Conservation (phyloP, 805 yeast species). For the Candida peoriensis region DNA sequence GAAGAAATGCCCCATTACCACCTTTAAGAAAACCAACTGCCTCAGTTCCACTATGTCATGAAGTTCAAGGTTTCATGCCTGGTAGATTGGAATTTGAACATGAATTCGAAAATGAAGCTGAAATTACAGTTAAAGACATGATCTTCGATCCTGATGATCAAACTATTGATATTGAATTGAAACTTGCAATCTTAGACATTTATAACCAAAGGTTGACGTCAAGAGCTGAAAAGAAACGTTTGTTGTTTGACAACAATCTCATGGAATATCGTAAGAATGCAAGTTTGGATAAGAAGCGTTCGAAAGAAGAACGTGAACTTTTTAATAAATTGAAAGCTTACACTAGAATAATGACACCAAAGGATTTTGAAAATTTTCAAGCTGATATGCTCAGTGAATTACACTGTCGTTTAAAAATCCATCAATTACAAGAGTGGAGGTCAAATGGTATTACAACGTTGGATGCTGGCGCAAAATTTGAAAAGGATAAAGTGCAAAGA, state of each 20-base stretch:
- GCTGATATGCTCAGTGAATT: slow-evolving; percentile 74
- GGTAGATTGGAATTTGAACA: slow-evolving; percentile 96
- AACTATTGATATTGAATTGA: slow-evolving; percentile 82
- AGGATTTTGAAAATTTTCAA: slow-evolving; percentile 73
- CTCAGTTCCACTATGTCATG: slow-evolving; percentile 94
- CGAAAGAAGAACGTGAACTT: slow-evolving; percentile 86
- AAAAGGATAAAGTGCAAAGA: slow-evolving; percentile 77
- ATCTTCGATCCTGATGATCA: slow-evolving; percentile 91
- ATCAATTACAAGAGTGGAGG: slow-evolving; percentile 91
- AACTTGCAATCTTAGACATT: slow-evolving; percentile 80
- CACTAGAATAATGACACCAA: slow-evolving; percentile 73
- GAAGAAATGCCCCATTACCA: slow-evolving; percentile 70
- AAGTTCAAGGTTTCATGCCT: slow-evolving; percentile 97
- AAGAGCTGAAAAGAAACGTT: slow-evolving; percentile 89
- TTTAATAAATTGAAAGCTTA: slow-evolving; percentile 71
- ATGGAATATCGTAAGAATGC: slow-evolving; percentile 82
- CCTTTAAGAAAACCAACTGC: slow-evolving; percentile 87
- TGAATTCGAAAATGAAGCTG: slow-evolving; percentile 97
- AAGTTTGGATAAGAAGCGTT: slow-evolving; percentile 75
- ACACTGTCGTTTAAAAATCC: slow-evolving; percentile 72
- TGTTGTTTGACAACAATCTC: slow-evolving; percentile 67
- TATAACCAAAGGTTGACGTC: slow-evolving; percentile 85
- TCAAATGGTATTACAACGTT: slow-evolving; percentile 79
- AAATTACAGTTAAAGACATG: slow-evolving; percentile 90
- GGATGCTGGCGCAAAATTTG: slow-evolving; percentile 81